Conservation (phyloP, 805 yeast genomes). For the Lipomyces lipofer region DNA sequence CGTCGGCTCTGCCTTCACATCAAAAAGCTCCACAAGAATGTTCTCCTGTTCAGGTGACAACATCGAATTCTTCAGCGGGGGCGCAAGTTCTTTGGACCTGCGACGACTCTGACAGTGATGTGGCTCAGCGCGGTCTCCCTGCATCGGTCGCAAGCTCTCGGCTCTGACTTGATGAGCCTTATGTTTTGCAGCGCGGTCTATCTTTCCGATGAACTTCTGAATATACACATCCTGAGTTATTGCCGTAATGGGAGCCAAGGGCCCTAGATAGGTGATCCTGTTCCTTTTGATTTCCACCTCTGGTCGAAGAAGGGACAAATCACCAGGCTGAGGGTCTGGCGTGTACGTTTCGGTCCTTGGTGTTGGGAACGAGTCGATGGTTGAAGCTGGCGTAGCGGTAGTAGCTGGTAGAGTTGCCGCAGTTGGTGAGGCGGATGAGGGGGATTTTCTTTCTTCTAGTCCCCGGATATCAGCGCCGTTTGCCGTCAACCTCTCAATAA, state of each 20-base stretch:
- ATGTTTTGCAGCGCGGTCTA: constrained; percentile 12
- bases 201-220: constrained; percentile 10
- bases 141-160: not conserved
- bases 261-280: constrained; percentile 25
- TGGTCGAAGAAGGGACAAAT: constrained; percentile 14
- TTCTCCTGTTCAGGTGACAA: constrained; percentile 7
- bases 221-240: constrained; percentile 19
- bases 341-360: not conserved
- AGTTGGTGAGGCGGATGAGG: not conserved
- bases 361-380: not conserved
- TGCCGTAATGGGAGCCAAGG: constrained; percentile 22
- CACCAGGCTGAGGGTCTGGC: constrained; percentile 7
- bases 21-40: constrained; percentile 14
- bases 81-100: constrained; percentile 13
- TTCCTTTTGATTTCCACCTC: constrained; percentile 21
- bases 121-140: constrained; percentile 14
- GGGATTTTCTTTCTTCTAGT: not conserved
- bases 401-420: not conserved
- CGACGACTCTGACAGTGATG: too few species aligned
- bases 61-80: constrained; percentile 7
- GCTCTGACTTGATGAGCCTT: not conserved
- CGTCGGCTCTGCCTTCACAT: constrained; percentile 11
- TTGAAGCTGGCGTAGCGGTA: not conserved
- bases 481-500: constrained; percentile 10
- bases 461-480: constrained; percentile 10